phyloP scores from a whole-genome alignment of 352 stramenopile species.

The Thalassiosira oceanica region DNA sequence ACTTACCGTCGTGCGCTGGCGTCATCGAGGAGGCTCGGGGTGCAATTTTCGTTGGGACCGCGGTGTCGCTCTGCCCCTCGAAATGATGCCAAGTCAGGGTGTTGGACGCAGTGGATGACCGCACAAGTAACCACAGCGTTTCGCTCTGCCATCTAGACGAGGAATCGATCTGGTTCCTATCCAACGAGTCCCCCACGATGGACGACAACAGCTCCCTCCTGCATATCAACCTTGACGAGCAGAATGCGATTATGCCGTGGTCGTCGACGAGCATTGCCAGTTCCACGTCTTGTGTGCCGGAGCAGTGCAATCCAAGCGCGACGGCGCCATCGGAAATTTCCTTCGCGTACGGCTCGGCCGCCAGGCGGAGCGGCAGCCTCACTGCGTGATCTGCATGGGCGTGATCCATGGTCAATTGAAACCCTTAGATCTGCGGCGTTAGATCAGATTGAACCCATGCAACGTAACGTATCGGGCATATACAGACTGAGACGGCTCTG shows the following conservation, averaged over 20 bases:
- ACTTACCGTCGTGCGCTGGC: not conserved
- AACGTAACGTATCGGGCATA: too few relatives aligned
- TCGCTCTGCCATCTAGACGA: not conserved
- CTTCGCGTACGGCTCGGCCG: constrained; percentile 15
- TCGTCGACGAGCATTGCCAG: constrained; percentile 1
- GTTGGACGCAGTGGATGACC: constrained; percentile 1
- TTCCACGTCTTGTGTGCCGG: not conserved
- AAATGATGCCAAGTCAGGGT: constrained; percentile 5
- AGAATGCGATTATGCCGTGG: not conserved
- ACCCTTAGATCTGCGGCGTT: too few relatives aligned
- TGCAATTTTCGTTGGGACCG: not conserved
- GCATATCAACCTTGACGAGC: not conserved
- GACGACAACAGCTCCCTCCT: constrained; percentile 1
- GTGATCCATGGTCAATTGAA: constrained; percentile 9
- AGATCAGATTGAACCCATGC: too few relatives aligned
- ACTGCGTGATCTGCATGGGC: constrained; percentile 1
- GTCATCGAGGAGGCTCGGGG: constrained; percentile 1
- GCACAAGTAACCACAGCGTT: constrained; percentile 2
- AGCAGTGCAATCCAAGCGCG: constrained; percentile 4
- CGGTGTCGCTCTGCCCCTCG: not conserved
- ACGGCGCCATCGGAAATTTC: constrained; percentile 2
- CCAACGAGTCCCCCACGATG: not conserved
- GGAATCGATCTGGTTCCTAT: not conserved
- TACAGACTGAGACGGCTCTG: too few relatives aligned
- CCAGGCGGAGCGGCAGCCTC: constrained; percentile 3